Percentiles rank a stretch among this genome's conserved stretches.
These are phyloP conservation scores for Candolleomyces efflorescens DNA, from an alignment of 768 basidiomycete genomes.

Conservation along the genomic window DNA sequence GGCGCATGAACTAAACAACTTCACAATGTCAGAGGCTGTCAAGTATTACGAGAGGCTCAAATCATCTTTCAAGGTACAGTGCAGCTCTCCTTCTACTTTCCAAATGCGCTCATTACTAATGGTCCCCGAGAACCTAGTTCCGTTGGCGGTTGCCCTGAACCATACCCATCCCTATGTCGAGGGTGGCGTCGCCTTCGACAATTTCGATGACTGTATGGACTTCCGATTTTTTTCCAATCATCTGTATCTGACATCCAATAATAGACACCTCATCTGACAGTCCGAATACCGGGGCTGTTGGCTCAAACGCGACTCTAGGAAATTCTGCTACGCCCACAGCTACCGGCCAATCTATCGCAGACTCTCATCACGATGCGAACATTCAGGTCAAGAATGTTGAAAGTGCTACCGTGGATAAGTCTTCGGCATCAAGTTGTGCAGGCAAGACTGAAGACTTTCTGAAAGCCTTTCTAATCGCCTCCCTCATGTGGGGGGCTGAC, in stretches of 20 bases:
- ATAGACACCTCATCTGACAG: background rate
- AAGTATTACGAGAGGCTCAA: constrained; percentile 44
- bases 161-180: constrained; percentile 51
- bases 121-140: constrained; percentile 40
- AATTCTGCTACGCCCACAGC: no score
- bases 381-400: no score
- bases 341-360: no score
- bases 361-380: no score
- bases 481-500: no score
- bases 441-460: no score
- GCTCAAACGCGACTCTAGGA: no score
- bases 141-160: constrained; percentile 49
- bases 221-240: background rate
- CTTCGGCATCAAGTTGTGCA: no score
- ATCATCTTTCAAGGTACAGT: constrained; percentile 38
- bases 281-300: no score
- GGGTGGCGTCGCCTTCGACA: background rate
- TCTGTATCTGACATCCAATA: background rate
- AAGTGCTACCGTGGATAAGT: no score
- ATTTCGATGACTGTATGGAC: background rate
- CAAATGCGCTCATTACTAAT: background rate
- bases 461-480: no score
- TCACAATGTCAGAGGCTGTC: constrained; percentile 58
- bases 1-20: constrained; percentile 57
- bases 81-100: background rate